These are phyloP conservation scores for Oryza brachyantha DNA, from an alignment of 176 grass and related monocot genomes.

Conservation along the genomic window DNA sequence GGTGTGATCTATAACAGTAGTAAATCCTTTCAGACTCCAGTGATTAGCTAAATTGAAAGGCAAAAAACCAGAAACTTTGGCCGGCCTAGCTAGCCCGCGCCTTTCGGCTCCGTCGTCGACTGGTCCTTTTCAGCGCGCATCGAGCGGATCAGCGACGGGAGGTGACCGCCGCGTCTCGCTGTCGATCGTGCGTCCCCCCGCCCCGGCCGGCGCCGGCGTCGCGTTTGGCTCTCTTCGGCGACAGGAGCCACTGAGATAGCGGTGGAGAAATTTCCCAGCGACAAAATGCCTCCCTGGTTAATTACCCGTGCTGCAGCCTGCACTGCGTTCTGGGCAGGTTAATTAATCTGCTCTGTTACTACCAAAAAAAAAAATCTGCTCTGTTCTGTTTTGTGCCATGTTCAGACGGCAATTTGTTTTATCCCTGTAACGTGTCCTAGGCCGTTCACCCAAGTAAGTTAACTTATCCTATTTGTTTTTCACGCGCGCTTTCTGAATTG, in stretches of 20 bases:
- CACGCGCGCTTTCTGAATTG: no score
- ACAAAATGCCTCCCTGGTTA: background rate
- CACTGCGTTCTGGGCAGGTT: background rate
- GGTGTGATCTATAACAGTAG: background rate
- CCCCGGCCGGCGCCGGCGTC: background rate
- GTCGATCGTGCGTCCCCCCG: slow-evolving; percentile 16
- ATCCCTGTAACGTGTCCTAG: slow-evolving; percentile 11
- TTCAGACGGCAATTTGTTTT: background rate
- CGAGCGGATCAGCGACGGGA: slow-evolving; percentile 6
- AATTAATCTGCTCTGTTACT: slow-evolving; percentile 20
- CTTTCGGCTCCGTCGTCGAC: background rate
- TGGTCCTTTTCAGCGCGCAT: background rate
- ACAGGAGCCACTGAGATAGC: background rate
- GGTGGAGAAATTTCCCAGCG: background rate
- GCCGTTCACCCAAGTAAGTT: no score
- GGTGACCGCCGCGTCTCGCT: slow-evolving; percentile 42
- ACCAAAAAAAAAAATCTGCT: no score
- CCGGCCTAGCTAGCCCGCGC: background rate
- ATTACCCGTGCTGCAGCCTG: background rate
- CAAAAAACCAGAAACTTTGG: background rate
- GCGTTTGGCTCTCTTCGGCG: background rate
- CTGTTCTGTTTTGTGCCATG: background rate
- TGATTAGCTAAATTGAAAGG: background rate
- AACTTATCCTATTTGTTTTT: no score
- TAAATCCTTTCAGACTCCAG: background rate